Evolutionary conservation across 495 filamentous ascomycete species (phyloP).

Genomic region (Podospora didyma): DNA sequence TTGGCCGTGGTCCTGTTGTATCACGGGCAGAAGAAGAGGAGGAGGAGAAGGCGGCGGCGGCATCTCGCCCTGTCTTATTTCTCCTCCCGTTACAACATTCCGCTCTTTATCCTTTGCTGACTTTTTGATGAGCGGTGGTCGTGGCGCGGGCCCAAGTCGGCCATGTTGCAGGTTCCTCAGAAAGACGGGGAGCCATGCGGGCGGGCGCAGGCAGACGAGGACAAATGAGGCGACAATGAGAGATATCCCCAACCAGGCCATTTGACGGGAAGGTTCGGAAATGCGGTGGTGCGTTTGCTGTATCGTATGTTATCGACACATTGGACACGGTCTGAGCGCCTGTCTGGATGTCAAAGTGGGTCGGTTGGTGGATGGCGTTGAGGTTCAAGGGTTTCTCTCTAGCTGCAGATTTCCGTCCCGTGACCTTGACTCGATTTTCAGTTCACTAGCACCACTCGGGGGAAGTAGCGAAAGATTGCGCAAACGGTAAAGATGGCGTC

Average conservation of each 20-base stretch:
- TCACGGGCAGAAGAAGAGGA: conserved; percentile 7
- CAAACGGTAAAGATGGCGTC: too few relatives aligned
- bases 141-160: conserved; percentile 23
- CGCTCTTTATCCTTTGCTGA: not conserved
- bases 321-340: not conserved
- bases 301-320: conserved; percentile 21
- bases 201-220: conserved; percentile 45
- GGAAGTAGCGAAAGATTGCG: too few relatives aligned
- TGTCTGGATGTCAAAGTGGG: not conserved
- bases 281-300: conserved; percentile 8
- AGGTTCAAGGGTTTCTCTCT: too few relatives aligned
- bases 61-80: conserved; percentile 9
- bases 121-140: conserved; percentile 12
- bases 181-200: conserved; percentile 36
- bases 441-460: too few relatives aligned
- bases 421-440: too few relatives aligned
- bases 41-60: too few relatives aligned
- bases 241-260: conserved; percentile 52
- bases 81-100: not conserved
- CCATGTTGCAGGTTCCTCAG: conserved; percentile 23
- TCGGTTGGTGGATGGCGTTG: too few relatives aligned
- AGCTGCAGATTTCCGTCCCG: too few relatives aligned
- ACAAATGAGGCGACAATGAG: conserved; percentile 51
- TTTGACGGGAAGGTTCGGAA: conserved; percentile 20
- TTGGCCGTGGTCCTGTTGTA: conserved; percentile 2